Evolutionary conservation across 139 green algal genomes (phyloP), one percentile per base, ranked within the genome.

Genomic region (Eudorina sp.): DNA sequence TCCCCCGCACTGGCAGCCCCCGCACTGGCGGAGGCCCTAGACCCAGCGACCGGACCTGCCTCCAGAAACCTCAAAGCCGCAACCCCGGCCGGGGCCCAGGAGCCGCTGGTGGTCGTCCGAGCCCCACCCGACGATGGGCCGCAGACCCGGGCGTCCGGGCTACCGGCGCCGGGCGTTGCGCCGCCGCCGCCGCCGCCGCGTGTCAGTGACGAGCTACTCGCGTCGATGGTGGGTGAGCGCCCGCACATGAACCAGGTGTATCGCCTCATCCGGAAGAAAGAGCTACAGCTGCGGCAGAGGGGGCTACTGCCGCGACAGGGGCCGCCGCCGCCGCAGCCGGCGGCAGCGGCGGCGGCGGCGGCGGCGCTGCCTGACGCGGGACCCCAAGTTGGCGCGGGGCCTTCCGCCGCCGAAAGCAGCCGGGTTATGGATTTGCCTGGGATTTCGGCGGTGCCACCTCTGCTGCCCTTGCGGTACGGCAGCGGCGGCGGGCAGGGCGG

Each of bases 241-340:
- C 25, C 81, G 14, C 81, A 31, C 43, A 66, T 87, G 64, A 87
- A 87, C 45, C 62, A 48, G 23, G 81, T 87, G 31, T 87, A 87
- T 45, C 45, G 81, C 3, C 45, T 79, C 0, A 87, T 87, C 81
- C 45, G 64, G 25, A 87, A 87, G 64, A 87, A 87, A 45, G 81
- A 87, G 81, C 81, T 87, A 43, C 81, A 87, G 79, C 79, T 86
- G 41, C 40, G 60, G 0, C 79, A 51, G 1, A 18, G 76, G 4
- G 36, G 29, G 3, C n/a, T 76, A 4, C 43, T 43, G 70, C 70
- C 70, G 66, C 70, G 21, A 58, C 21, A 55, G 16, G 34, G 45
- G 14, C 45, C 73, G 73, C 45, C 45, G 9, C 29, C 46, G 18
- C n/a, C 25, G 51, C n/a, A 7, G n/a, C 41, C 19, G 40, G 4